Conservation (phyloP, 176 grass and related monocot genomes). For the Raddia guianensis region DNA sequence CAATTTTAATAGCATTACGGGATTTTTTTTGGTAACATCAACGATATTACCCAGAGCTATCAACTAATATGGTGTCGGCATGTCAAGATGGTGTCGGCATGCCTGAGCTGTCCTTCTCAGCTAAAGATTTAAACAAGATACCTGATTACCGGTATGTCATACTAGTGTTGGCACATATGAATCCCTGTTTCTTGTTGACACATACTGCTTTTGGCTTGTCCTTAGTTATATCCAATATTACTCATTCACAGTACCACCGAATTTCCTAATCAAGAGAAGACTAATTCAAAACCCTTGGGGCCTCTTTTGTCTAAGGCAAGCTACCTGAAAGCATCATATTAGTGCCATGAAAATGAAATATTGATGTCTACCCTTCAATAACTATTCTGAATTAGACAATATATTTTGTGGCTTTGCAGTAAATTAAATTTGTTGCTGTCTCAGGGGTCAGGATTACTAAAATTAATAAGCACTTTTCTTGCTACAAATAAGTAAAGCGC, state of each 20-base stretch:
- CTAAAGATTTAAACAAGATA: conserved; percentile 57
- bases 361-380: not conserved
- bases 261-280: conserved; percentile 12
- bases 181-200: conserved; percentile 18
- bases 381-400: not conserved
- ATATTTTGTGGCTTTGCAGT: not conserved
- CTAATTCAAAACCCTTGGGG: not conserved
- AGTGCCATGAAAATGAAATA: conserved; percentile 22
- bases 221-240: not conserved
- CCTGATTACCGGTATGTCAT: conserved; percentile 63
- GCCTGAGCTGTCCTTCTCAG: conserved; percentile 43
- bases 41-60: conserved; percentile 51
- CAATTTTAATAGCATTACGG: not conserved
- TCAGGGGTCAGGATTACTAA: not conserved
- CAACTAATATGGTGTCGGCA: conserved; percentile 52
- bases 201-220: not conserved
- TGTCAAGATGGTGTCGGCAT: conserved; percentile 57
- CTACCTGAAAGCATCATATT: not conserved
- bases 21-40: conserved; percentile 21
- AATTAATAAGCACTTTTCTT: not conserved
- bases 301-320: not conserved
- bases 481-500: not conserved
- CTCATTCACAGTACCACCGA: not conserved
- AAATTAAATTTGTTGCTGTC: not conserved
- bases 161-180: not conserved